Base-by-base conservation (phyloP, 1,139 yeast species). In the Pichiaceae sp. region DNA sequence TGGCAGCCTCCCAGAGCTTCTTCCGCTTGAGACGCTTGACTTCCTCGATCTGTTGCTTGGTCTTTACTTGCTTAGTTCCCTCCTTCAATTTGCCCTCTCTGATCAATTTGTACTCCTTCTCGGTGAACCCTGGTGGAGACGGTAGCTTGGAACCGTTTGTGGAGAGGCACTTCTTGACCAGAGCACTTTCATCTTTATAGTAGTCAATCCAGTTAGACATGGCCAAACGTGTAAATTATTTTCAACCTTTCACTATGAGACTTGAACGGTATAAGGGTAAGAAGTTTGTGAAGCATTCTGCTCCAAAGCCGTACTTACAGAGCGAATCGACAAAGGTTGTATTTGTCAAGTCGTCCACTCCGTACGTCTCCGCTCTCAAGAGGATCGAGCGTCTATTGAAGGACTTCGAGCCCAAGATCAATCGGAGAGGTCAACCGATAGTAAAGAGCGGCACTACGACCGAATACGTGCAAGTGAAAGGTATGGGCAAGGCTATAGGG, bases 1-100 rank as follows among this genome's bases (percentile, higher is more conserved):
- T 60, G 2, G 96, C 95, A 25, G 83, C 55, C 43, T 85, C 94
- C 95, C 96, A 86, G 0, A 94, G 91, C 53, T 80, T 84, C 53
- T 71, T 74, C 20, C 64, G 57, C 50, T 70, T 76, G 39, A 75
- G 57, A 19, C 59, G 62, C 33, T 64, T 65, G 27, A 70, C 36
- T 12, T 42, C 50, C 23, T 36, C 36, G 31, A 44, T 43, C 16
- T 38, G 41, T 15, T 26, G 31, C 2, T 17, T 36, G 16, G 32
- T 24, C 25, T 37, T 37, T 4, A 15, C 26, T 15, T 29, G 29
- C 17, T 18, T 29, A 14, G 14, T 29, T 4, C 24, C 30, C 11
- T 12, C 20, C 16, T 17, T 29, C 16, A 32, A 12, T 9, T 38
- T 43, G 29, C 48, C 44, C 6, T 44, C 45, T 29, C 43, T 49